Evolutionary conservation across 352 stramenopile species (phyloP).

Genomic region (Lagenidium giganteum): DNA sequence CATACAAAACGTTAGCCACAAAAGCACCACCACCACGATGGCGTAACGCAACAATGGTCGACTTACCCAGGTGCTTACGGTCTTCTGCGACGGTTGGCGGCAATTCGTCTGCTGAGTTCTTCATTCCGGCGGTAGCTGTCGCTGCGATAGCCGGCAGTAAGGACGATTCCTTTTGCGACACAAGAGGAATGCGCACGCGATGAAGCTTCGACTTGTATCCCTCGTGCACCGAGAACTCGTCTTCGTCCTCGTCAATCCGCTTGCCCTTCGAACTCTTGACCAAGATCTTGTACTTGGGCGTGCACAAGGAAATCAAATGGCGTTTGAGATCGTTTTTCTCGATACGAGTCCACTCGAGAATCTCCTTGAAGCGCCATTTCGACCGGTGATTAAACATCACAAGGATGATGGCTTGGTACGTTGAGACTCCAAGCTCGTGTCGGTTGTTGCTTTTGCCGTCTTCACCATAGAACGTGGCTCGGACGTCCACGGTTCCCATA

Average conservation of each 20-base stretch:
- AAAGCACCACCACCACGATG: too few species aligned
- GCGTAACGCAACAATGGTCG: not conserved
- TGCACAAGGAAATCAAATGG: constrained; percentile 95
- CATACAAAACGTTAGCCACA: not conserved
- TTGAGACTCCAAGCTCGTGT: constrained; percentile 95
- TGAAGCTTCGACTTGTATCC: constrained; percentile 91
- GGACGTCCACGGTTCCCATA: constrained; percentile 87
- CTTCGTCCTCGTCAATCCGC: constrained; percentile 89
- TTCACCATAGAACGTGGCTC: constrained; percentile 75
- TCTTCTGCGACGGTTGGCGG: constrained; percentile 91
- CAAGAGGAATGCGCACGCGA: constrained; percentile 61
- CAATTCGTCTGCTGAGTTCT: constrained; percentile 46
- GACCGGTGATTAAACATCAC: constrained; percentile 94
- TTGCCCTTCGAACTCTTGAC: constrained; percentile 95
- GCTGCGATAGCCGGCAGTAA: constrained; percentile 26
- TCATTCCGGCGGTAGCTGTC: constrained; percentile 12
- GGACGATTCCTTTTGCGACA: constrained; percentile 68
- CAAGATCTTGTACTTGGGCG: constrained; percentile 95
- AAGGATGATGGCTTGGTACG: constrained; percentile 97
- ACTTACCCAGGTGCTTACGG: constrained; percentile 82
- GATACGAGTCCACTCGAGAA: constrained; percentile 86
- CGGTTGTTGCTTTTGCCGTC: constrained; percentile 42
- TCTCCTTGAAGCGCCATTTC: constrained; percentile 73
- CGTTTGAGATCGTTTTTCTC: constrained; percentile 78
- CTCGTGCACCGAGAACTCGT: constrained; percentile 91